Evolutionary conservation across 225 moss, liverwort and hornwort genomes (phyloP).

Genomic region (Pseudisothecium myosuroides): DNA sequence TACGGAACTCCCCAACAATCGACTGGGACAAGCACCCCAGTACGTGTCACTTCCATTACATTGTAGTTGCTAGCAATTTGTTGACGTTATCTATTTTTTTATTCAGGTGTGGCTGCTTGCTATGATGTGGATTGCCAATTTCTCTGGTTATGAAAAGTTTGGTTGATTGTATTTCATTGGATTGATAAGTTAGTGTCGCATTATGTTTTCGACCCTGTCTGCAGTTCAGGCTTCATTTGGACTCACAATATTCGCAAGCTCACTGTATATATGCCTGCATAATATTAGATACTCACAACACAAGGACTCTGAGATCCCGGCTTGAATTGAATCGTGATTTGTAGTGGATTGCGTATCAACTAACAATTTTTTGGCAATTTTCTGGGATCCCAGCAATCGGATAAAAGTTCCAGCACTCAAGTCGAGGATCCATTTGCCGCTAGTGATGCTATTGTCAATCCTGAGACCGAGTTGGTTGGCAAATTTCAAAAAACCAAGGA

Average conservation of each 20-base stretch:
- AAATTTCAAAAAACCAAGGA: slow-evolving; percentile 92
- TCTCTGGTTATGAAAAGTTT: neutral
- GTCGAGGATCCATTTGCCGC: slow-evolving; percentile 97
- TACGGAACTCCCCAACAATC: slow-evolving; percentile 74
- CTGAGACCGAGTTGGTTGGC: slow-evolving; percentile 78
- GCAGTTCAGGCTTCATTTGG: neutral
- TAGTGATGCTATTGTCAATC: slow-evolving; percentile 87
- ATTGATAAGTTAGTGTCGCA: neutral
- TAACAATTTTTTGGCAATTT: neutral
- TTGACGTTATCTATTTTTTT: neutral
- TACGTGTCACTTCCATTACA: slow-evolving; percentile 5
- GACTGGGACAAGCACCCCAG: slow-evolving; percentile 55
- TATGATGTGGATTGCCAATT: neutral
- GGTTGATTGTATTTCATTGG: neutral
- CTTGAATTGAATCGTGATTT: neutral
- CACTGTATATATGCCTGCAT: neutral
- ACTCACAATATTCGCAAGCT: neutral
- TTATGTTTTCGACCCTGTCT: neutral
- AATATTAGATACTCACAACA: neutral
- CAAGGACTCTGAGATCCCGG: neutral
- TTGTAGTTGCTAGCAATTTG: neutral
- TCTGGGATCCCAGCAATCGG: slow-evolving; percentile 46
- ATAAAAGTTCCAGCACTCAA: slow-evolving; percentile 55
- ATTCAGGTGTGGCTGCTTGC: neutral
- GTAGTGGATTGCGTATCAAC: neutral